Conservation (phyloP, 768 basidiomycete genomes). For the Hygrophoropsis aurantiaca region DNA sequence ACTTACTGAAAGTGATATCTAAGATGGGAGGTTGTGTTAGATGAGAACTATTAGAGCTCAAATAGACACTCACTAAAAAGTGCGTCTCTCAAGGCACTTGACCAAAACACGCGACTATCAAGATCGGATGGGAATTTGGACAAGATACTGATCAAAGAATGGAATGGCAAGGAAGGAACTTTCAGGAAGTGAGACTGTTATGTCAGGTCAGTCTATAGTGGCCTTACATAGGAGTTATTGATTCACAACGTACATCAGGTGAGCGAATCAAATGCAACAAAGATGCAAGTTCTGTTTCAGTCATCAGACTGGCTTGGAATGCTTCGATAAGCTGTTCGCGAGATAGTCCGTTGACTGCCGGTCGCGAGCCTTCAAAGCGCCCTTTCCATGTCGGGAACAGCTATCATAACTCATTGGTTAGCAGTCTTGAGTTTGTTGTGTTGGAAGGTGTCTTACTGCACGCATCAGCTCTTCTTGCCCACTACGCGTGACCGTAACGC, state of each 20-base stretch:
- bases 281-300: constrained; percentile 64
- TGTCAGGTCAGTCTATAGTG: constrained; percentile 13
- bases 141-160: constrained; percentile 71
- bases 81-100: constrained; percentile 55
- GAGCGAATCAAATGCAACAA: constrained; percentile 70
- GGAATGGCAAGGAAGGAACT: constrained; percentile 78
- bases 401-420: constrained; percentile 32
- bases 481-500: constrained; percentile 81
- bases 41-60: background rate
- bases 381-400: constrained; percentile 84
- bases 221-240: background rate
- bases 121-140: constrained; percentile 77
- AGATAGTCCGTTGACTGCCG: constrained; percentile 64
- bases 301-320: constrained; percentile 64
- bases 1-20: constrained; percentile 38
- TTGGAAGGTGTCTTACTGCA: constrained; percentile 49
- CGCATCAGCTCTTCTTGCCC: constrained; percentile 81
- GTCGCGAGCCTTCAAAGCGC: constrained; percentile 64
- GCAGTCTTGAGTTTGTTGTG: background rate
- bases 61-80: constrained; percentile 55
- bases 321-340: constrained; percentile 58
- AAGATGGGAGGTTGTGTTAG: constrained; percentile 1
- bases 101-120: constrained; percentile 79
- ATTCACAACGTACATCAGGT: constrained; percentile 60
- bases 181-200: constrained; percentile 82